A percentile compares a stretch with the other conserved stretches of the same genome.
Conservation (phyloP, 2,329 filamentous ascomycete genomes). For the Aspergillus clavatus region DNA sequence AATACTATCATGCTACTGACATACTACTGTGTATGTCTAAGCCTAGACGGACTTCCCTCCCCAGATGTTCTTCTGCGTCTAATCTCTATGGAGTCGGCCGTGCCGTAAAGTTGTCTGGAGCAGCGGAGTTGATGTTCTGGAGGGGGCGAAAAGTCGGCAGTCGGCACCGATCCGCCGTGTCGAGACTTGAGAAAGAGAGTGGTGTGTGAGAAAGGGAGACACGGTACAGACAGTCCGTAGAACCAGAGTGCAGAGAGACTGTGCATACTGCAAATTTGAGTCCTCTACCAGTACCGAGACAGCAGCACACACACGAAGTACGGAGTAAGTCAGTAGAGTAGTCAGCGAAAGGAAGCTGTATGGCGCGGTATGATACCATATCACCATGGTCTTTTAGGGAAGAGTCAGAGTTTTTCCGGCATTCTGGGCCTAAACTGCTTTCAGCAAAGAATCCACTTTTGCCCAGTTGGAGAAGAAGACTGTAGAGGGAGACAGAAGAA, state of each 20-base stretch:
- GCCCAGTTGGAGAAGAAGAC: conserved; percentile 10
- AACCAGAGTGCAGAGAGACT: too few relatives aligned
- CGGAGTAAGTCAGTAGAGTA: not conserved
- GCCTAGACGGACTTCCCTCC: not conserved
- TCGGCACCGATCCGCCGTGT: not conserved
- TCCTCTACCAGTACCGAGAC: too few relatives aligned
- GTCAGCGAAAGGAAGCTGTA: not conserved
- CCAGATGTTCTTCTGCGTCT: not conserved
- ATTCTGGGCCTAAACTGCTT: conserved; percentile 10
- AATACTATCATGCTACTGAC: too few relatives aligned
- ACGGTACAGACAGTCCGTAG: not conserved
- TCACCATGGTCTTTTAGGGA: conserved; percentile 12
- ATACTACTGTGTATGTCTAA: too few relatives aligned
- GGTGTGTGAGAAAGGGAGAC: too few relatives aligned
- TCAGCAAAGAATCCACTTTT: conserved; percentile 7
- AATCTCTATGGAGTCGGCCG: not conserved
- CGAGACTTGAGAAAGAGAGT: too few relatives aligned
- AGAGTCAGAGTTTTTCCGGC: conserved; percentile 18
- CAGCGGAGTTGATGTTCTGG: too few relatives aligned
- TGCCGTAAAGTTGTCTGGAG: not conserved
- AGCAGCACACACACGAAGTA: too few relatives aligned
- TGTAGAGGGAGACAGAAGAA: conserved; percentile 9
- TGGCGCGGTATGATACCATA: conserved; percentile 13
- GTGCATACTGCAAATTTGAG: not conserved
- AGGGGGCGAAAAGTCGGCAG: not conserved